A percentile compares a stretch with the other conserved stretches of the same genome.
Evolutionary conservation across 169 alveolate genomes (phyloP).

Genomic region (Cyclospora cayetanensis): DNA sequence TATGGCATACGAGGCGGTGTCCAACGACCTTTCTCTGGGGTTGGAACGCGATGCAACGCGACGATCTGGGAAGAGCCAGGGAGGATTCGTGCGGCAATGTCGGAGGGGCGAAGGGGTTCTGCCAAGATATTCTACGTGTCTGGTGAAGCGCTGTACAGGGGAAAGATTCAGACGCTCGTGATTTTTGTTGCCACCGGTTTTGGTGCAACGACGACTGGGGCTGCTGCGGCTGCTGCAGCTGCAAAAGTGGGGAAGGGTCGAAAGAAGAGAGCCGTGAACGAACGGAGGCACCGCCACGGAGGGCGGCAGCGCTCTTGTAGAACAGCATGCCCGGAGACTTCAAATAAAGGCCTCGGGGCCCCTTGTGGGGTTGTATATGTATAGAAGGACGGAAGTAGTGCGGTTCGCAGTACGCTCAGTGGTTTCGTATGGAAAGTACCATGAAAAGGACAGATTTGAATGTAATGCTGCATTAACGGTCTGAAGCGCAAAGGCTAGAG

Average conservation of each 20-base stretch:
- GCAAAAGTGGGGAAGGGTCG: neutral
- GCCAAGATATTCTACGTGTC: neutral
- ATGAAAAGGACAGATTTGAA: too few relatives aligned
- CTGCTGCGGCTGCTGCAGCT: neutral
- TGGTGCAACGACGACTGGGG: neutral
- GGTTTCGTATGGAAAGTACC: too few relatives aligned
- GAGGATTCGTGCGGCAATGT: neutral
- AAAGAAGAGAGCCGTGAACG: neutral
- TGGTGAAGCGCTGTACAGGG: neutral
- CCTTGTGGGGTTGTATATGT: too few relatives aligned
- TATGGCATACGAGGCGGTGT: slow-evolving; percentile 66
- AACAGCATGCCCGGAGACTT: too few relatives aligned
- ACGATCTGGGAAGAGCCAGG: neutral
- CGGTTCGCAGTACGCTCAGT: too few relatives aligned
- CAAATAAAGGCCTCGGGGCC: too few relatives aligned
- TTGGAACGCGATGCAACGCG: slow-evolving; percentile 14
- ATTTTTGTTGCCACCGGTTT: neutral
- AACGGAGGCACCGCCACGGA: neutral
- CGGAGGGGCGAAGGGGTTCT: neutral
- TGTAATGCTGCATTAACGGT: too few relatives aligned
- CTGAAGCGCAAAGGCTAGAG: too few relatives aligned
- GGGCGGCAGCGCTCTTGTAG: neutral
- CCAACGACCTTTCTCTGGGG: slow-evolving; percentile 50
- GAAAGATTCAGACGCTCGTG: neutral
- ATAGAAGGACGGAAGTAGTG: too few relatives aligned